Evolutionary conservation across 2,329 filamentous ascomycete genomes (phyloP), one percentile per base, ranked within the genome.

Genomic region (Raffaelea deltoideospora): DNA sequence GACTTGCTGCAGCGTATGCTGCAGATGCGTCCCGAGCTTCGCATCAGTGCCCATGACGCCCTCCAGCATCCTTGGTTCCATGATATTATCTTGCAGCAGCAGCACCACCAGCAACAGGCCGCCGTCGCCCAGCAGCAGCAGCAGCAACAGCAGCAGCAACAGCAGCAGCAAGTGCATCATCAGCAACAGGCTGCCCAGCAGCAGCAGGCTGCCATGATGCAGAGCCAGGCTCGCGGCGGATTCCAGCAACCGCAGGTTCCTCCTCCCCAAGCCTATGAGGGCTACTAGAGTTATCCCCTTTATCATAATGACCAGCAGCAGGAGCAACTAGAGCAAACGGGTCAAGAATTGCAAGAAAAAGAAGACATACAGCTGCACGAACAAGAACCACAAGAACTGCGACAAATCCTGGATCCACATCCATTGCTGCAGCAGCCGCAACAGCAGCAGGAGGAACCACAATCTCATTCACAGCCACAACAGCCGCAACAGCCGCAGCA

Each of bases 51-150:
- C 2, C 69, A 78, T 35, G 84, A 93, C 44, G 87, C 90, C 4
- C 65, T 96, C 29, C 71, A 79, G 47, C 90, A 98, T 55, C 83
- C 80, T 0, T 98, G 90, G 90, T 98, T 98, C 62, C 72, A 67
- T 44, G 82, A 88, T 48, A 56, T 86, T 14, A 62, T 76, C 13
- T 64, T 73, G 49, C 65, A 69, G 41, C 65, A 72, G 40, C 42
- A 45, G 20, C 37, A 39, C 3, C 32, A 96, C 54, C 83, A 80
- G 0, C 96, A 87, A 87, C 96, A 95, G 27, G 28, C 21, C 13
- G n/a, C 17, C 11, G 37, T 27, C 20, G 31, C 29, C 19, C 31
- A 20, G 29, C 35, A 32, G 27, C 31, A 33, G 14, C 36, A 35
- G 13, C 35, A 37, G 29, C 35, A 37, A 24, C 29, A 28, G 22